Base-by-base conservation (phyloP, 2,329 filamentous ascomycete species). In the Chlorencoelia australis region DNA sequence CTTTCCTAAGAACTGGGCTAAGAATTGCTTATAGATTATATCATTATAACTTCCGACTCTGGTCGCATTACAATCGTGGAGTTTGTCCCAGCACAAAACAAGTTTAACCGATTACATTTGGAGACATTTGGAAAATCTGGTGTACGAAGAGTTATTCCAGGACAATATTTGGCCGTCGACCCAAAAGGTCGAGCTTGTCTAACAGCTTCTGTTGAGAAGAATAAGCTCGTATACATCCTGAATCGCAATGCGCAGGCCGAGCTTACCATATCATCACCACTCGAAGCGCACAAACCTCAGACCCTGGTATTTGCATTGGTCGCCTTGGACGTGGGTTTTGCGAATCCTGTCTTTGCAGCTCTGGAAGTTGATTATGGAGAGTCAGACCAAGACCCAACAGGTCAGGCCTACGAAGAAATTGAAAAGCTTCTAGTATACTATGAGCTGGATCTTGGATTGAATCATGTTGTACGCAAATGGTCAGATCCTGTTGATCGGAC, bases 51-150 rank as follows among this genome's bases (percentile, higher is more conserved):
- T 36, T 94, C 88, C 32, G 91, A 99, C 64, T 96, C 91, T 18
- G 91, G 91, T 47, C 83, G 91, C 32, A 89, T 98, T 53, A 81
- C 89, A 16, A 87, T 96, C 51, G 71, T 96, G 58, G 89, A 95
- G 63, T 99, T 95, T 60, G 65, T 89, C 22, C 80, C 84, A 10
- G 74, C 82, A 13, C 79, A 87, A 59, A 94, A 94, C 59, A 77
- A 78, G 32, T 95, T 98, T 62, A 79, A 79, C 51, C 79, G 86
- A 30, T 73, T 96, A 46, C 91, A 96, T 55, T 73, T 95, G 39
- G 93, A 99, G 66, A 99, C 93, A 1, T 99, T 94, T 59, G 91
- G 91, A 49, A 98, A 98, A 63, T 96, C 91, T 6, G 93, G 91
- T 24, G 75, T 96, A 35, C 79, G 93, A 40, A 79, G 91, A 52